Evolutionary conservation across 768 basidiomycete species (phyloP), one percentile per base, ranked within the genome.

Genomic region (Leccinum subtestaceum): DNA sequence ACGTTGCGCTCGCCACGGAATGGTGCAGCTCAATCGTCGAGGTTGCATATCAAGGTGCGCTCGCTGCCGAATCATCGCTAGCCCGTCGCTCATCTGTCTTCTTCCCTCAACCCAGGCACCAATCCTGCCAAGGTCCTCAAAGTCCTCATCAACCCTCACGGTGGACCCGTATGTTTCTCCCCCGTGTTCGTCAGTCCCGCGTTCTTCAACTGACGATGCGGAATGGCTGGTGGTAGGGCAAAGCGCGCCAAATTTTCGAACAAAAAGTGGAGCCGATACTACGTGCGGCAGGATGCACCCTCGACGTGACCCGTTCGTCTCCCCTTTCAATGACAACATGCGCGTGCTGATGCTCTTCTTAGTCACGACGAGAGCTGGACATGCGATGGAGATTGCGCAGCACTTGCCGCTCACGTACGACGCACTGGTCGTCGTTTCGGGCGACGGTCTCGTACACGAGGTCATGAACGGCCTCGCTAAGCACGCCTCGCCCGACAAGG

Each of bases 391-490:
- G 34, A 76, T 93, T 57, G 84, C 78, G 0, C 83, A 83, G 60
- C 72, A 75, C 4, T 71, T 92, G 34, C 60, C 77, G 1, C 77
- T 90, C 4, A 77, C 80, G 15, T 89, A 81, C 61, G 92, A 94
- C 62, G 90, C 86, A 0, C 69, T 95, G 45, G 80, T 91, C 38
- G 73, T 84, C 31, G 80, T 95, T 23, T 93, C 91, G 0, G 93
- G 93, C 0, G 93, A 95, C 65, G 93, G 93, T 8, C 78, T 92
- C 36, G 68, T 93, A 15, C 89, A 94, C 66, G 93, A 95, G 74
- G 79, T 92, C 23, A 65, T 93, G 69, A 95, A 95, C 67, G 93
- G 93, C 3, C 84, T 94, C 57, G 85, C 88, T 3, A 76, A 85
- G 55, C 87, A 89, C 58, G 72, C 76, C 29, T 76, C 85, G 38